Base-by-base conservation (phyloP, 202 grass and related monocot species). In the Digitaria exilis region DNA sequence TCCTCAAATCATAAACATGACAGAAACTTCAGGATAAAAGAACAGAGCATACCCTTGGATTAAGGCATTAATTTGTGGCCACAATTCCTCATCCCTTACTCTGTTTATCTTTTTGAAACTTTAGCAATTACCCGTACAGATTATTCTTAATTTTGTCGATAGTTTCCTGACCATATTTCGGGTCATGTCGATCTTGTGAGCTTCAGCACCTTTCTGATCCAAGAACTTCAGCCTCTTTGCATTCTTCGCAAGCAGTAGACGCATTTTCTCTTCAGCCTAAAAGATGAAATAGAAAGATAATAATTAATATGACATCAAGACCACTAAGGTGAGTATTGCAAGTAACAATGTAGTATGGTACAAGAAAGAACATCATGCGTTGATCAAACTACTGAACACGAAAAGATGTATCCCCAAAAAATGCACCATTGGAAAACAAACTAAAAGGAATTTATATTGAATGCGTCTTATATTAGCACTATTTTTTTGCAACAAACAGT, bases 251-350 rank as follows among this genome's bases (percentile, higher is more conserved):
- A 96, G 89, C 35, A 94, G 78, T 2, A 99, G 72, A 1, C 91
- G 82, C 96, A 99, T 94, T 80, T 94, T 99, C 60, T 94, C 96
- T 87, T 99, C 96, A 49, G 81, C 69, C 96, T 99, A 66, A 19
- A 80, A 63, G 46, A 81, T 64, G 51, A 84, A 54, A 44, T 30
- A 82, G 26, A 30, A 56, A 32, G 3, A 75, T 66, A 80, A 29
- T 45, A 10, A 84, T 58, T 43, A 82, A 71, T 50, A 52, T 15
- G 6, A 18, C 30, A 78, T 42, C 39, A 9, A 59, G 21, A 58
- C 3, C 72, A 78, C 9, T 21, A 35, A 26, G 31, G 24, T 18
- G 42, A 4, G 39, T 3, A 19, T n/a, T n/a, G n/a, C 34, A 61
- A 86, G 25, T 35, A 66, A 79, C 2, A 55, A 21, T 30, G 43